Base-by-base conservation (phyloP, 495 filamentous ascomycete genomes). In the Entonaema liquescens region DNA sequence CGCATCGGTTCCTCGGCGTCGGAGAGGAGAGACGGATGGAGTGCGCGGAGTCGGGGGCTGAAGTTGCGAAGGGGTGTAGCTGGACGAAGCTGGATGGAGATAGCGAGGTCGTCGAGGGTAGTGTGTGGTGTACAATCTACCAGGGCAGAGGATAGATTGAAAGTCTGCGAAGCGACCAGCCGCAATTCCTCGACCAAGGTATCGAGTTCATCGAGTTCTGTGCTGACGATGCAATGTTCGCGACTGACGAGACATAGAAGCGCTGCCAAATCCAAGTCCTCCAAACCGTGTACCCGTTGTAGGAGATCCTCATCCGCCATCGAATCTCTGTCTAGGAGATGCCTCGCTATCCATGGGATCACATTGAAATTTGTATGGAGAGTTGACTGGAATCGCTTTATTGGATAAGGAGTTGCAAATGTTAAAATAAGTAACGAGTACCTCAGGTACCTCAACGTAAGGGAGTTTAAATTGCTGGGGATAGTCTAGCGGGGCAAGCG, bases 161-260 rank as follows among this genome's bases (percentile, higher is more conserved):
- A 97, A 28, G 90, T 87, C 59, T 87, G 84, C 15, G 86, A 81
- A 70, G 88, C 87, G 60, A 93, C 92, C 78, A 94, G 80, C 66
- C 88, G 84, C 21, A 97, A 81, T 76, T 97, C 93, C 42, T 89
- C 82, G 42, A 88, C 85, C 29, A 97, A 81, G 63, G 87, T 84
- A 75, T 91, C 82, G 47, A 94, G 75, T 59, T 80, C 82, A 31
- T 85, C 80, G 23, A 82, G 79, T 9, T 90, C 89, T 42, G 91
- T 91, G 78, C 91, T 89, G 74, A 98, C 88, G 64, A 98, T 89
- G 78, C 93, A 97, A 76, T 98, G 95, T 79, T 95, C 90, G 61
- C 88, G 86, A 25, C 90, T 87, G 60, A 91, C 83, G 29, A 97
- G 86, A 72, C 89, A 95, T 55, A 98, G 83, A 21, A 98, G 84